These are phyloP conservation scores for Mrakia hoshinonis DNA, from an alignment of 768 basidiomycete species.

Conservation along the genomic window DNA sequence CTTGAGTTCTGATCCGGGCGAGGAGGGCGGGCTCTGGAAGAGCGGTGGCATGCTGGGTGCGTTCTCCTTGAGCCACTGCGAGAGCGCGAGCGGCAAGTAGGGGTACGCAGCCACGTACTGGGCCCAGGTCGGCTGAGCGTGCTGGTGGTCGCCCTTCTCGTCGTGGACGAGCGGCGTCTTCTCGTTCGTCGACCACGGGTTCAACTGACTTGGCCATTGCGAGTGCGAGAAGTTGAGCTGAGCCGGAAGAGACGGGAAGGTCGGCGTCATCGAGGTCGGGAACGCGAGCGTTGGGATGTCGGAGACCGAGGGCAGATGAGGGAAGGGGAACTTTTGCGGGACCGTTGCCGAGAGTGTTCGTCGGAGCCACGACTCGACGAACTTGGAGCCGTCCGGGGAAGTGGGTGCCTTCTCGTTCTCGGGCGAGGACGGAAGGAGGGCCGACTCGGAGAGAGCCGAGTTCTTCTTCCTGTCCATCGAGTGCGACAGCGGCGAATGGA, in stretches of 20 bases:
- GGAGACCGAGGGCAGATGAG: constrained; percentile 18
- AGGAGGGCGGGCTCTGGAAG: neutral
- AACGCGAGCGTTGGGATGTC: constrained; percentile 15
- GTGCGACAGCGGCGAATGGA: constrained; percentile 7
- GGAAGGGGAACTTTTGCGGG: constrained; percentile 16
- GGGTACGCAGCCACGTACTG: constrained; percentile 23
- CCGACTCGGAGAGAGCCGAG: constrained; percentile 34
- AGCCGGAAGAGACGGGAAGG: constrained; percentile 13
- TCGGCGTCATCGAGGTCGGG: constrained; percentile 9
- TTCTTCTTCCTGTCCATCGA: constrained; percentile 33
- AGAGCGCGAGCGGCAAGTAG: constrained; percentile 17
- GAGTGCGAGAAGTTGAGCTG: constrained; percentile 7
- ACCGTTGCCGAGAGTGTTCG: constrained; percentile 12
- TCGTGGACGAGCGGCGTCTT: neutral
- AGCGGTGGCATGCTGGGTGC: constrained; percentile 7
- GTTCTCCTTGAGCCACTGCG: constrained; percentile 16
- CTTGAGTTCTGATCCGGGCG: constrained; percentile 8
- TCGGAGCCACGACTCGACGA: constrained; percentile 22
- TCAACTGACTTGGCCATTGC: neutral
- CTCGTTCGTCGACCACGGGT: constrained; percentile 11
- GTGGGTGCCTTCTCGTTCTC: neutral
- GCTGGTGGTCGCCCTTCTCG: constrained; percentile 2
- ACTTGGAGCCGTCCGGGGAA: neutral
- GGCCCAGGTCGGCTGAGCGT: constrained; percentile 15
- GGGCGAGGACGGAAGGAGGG: neutral